phyloP scores from a whole-genome alignment of 2,329 filamentous ascomycete species.

The Pyricularia pennisetigena region DNA sequence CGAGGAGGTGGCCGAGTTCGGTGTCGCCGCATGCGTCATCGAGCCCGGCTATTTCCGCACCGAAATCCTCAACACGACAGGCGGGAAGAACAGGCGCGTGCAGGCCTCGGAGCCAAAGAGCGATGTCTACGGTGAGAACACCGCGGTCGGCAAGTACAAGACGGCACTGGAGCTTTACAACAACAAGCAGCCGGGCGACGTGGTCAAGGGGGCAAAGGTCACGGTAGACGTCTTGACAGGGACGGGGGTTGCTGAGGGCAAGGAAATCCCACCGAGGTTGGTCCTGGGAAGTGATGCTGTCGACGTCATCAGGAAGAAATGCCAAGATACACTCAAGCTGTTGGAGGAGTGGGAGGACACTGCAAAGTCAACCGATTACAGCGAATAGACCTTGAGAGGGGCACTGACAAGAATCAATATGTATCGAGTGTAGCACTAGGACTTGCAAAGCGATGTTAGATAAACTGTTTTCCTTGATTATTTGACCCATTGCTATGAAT shows the following conservation, averaged over 20 bases:
- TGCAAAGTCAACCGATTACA: conserved; percentile 20
- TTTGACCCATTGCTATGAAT: background rate
- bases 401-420: background rate
- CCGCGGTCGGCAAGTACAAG: background rate
- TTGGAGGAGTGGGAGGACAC: conserved; percentile 40
- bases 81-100: background rate
- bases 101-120: background rate
- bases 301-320: conserved; percentile 30
- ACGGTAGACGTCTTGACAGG: conserved; percentile 29
- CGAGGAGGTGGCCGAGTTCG: background rate
- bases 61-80: background rate
- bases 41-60: conserved; percentile 8
- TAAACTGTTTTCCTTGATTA: background rate
- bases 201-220: conserved; percentile 4
- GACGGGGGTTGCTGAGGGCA: conserved; percentile 34
- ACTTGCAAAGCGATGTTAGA: background rate
- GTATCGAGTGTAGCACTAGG: background rate
- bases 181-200: conserved; percentile 6
- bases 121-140: background rate
- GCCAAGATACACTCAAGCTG: conserved; percentile 27
- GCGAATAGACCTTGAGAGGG: background rate
- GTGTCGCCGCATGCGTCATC: background rate
- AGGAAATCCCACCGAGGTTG: conserved; percentile 40
- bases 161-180: background rate
- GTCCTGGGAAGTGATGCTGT: conserved; percentile 43